These are phyloP conservation scores for Zygoascus meyerae DNA, from an alignment of 1,139 yeast species.

Conservation along the genomic window DNA sequence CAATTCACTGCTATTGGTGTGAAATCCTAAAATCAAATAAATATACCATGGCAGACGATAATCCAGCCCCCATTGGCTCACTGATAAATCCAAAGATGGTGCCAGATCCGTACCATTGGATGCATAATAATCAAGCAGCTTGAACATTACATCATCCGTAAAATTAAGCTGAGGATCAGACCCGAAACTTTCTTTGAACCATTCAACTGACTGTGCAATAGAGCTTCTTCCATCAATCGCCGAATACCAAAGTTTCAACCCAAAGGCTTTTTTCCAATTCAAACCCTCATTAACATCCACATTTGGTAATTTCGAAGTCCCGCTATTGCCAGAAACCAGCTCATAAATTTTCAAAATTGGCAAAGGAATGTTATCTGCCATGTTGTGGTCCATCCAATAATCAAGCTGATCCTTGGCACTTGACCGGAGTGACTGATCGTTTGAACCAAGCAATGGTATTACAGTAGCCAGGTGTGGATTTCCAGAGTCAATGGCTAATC, in stretches of 20 bases:
- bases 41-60: slow-evolving; percentile 52
- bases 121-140: slow-evolving; percentile 42
- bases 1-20: slow-evolving; percentile 13
- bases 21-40: slow-evolving; percentile 39
- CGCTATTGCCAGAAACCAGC: slow-evolving; percentile 52
- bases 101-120: slow-evolving; percentile 13
- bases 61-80: slow-evolving; percentile 24
- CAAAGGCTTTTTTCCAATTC: slow-evolving; percentile 63
- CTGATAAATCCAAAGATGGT: slow-evolving; percentile 22
- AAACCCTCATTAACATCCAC: slow-evolving; percentile 32
- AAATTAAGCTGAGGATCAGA: neutral
- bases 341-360: slow-evolving; percentile 55
- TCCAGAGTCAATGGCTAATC: slow-evolving; percentile 49
- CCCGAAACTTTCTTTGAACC: slow-evolving; percentile 26
- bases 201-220: slow-evolving; percentile 35
- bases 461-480: slow-evolving; percentile 66
- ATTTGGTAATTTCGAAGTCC: slow-evolving; percentile 14
- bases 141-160: slow-evolving; percentile 27
- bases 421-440: slow-evolving; percentile 43
- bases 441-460: slow-evolving; percentile 66
- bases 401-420: slow-evolving; percentile 46
- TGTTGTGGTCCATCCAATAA: slow-evolving; percentile 53
- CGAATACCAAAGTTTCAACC: slow-evolving; percentile 58
- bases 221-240: slow-evolving; percentile 35
- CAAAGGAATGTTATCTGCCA: slow-evolving; percentile 44